Base-by-base conservation (phyloP, 2,329 filamentous ascomycete genomes). In the Sclerotinia minor region DNA sequence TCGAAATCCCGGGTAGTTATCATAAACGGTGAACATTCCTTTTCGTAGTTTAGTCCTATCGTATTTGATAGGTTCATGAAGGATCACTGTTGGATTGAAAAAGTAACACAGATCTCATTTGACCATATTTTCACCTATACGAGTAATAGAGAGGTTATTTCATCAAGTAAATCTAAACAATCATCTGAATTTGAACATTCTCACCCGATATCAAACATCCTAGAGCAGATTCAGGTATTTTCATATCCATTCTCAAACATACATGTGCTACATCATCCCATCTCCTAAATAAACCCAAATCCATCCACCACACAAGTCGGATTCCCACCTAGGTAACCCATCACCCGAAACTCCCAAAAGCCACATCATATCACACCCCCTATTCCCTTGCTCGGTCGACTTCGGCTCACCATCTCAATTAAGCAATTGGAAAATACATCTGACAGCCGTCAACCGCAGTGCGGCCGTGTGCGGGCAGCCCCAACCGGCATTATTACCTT, bases 11-110 rank as follows among this genome's bases (percentile, higher is more conserved):
- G 29, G 58, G 24, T 35, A 38, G 58, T 17, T 50, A 49, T 61
- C 58, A 49, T 61, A 49, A 61, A 61, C 58, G 58, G 45, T 61
- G 58, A 61, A 61, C 44, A 61, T 61, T 61, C 58, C 58, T 32
- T 60, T 47, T 49, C 44, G 29, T 49, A 32, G 44, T 29, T 49
- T 49, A 49, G 58, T 35, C 44, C 19, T 49, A 19, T 49, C 26
- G 19, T 11, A 32, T 61, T 47, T 49, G 26, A 49, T 38, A 15
- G 15, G 19, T 55, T 35, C 29, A 55, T 38, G 21, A n/a, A 55
- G 53, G 53, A 55, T 41, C 38, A 41, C 38, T 41, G 13, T 41
- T 41, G 9, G 17, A 54, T 35, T 3, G 13, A 35, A 21, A 41
- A 41, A 17, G 38, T 15, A 17, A 41, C 15, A 41, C 32, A 57